phyloP scores from a whole-genome alignment of 257 asterid species.

The Datura wrightii region DNA sequence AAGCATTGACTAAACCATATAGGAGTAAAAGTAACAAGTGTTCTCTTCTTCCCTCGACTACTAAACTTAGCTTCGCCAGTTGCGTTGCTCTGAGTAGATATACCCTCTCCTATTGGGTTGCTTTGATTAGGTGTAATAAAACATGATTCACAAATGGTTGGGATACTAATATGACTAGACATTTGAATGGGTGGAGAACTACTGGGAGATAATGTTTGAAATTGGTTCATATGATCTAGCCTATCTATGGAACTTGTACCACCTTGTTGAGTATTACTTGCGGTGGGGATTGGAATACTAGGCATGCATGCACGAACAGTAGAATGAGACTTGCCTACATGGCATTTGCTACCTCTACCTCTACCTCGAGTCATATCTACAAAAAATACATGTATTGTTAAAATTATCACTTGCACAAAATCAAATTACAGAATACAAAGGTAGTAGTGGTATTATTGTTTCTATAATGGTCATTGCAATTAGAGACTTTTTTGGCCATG shows the following conservation, averaged over 20 bases:
- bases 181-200: background rate
- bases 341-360: background rate
- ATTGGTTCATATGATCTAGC: background rate
- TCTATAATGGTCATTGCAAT: too few relatives aligned
- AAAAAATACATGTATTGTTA: background rate
- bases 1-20: background rate
- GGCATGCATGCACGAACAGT: background rate
- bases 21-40: background rate
- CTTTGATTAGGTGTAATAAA: background rate
- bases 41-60: background rate
- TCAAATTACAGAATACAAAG: too few relatives aligned
- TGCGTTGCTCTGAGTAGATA: background rate
- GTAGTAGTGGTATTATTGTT: too few relatives aligned
- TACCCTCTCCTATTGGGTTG: background rate
- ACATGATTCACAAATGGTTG: background rate
- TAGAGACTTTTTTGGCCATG: too few relatives aligned
- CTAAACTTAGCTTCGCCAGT: background rate
- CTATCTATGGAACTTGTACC: background rate
- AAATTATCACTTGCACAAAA: too few relatives aligned
- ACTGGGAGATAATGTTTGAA: background rate
- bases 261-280: background rate
- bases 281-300: background rate
- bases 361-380: background rate
- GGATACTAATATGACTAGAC: background rate
- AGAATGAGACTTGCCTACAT: background rate